A percentile compares a stretch with the other conserved stretches of the same genome.
phyloP scores from a whole-genome alignment of 2,329 filamentous ascomycete genomes.

The Exophiala viscosa region DNA sequence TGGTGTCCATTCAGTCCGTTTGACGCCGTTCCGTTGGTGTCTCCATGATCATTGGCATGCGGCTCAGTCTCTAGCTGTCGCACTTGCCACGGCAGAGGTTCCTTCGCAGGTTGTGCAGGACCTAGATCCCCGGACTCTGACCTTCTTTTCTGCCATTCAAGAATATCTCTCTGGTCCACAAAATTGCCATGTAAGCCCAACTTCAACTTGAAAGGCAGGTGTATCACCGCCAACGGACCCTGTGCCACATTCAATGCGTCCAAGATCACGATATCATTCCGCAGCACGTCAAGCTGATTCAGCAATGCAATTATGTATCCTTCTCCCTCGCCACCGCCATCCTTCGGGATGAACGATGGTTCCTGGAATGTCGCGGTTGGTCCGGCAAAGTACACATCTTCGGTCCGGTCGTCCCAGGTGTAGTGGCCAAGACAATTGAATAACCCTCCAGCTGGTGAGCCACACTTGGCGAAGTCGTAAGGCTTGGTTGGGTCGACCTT shows the following conservation, averaged over 20 bases:
- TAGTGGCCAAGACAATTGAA: constrained; percentile 27
- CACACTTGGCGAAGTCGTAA: constrained; percentile 33
- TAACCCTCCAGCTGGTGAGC: constrained; percentile 25
- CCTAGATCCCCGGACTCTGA: constrained; percentile 16
- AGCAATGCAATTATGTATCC: constrained; percentile 33
- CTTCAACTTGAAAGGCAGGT: constrained; percentile 34
- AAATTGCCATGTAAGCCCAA: constrained; percentile 37
- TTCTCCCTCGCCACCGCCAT: constrained; percentile 31
- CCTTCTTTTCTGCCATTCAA: constrained; percentile 16
- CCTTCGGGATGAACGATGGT: constrained; percentile 31
- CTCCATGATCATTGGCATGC: background rate
- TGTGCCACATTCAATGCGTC: constrained; percentile 32
- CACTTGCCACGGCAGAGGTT: constrained; percentile 22
- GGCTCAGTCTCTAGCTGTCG: constrained; percentile 1
- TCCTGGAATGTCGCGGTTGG: constrained; percentile 33
- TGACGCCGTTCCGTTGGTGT: background rate
- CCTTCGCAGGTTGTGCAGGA: constrained; percentile 15
- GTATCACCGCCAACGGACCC: constrained; percentile 32
- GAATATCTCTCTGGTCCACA: constrained; percentile 20
- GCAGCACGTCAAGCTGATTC: constrained; percentile 39
- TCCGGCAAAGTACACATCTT: constrained; percentile 31
- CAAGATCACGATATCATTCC: constrained; percentile 37
- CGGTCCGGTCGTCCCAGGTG: constrained; percentile 23
- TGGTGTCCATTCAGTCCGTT: constrained; percentile 4
- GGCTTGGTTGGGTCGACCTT: constrained; percentile 27